A percentile compares a stretch with the other conserved stretches of the same genome.
These are phyloP conservation scores for Syzygium malaccense DNA, from an alignment of 441 rosid species.

Conservation along the genomic window DNA sequence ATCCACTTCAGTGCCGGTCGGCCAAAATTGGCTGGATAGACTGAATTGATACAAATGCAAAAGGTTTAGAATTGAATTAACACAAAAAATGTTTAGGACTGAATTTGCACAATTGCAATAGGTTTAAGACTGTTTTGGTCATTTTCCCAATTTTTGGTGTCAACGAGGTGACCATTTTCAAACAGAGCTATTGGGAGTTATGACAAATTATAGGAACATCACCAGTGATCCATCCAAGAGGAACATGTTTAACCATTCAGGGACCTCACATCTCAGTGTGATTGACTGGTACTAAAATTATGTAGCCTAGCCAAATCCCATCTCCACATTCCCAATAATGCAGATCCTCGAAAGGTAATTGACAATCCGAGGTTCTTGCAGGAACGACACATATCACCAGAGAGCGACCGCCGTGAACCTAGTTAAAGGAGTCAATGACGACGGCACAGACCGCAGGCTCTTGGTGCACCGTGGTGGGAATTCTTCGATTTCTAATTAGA, in stretches of 20 bases:
- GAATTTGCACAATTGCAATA: too few species aligned
- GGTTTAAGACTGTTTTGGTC: too few species aligned
- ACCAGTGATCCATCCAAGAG: background rate
- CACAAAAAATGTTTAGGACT: too few species aligned
- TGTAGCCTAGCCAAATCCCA: background rate
- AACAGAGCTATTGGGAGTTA: background rate
- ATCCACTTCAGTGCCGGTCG: too few species aligned
- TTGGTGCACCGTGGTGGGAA: background rate
- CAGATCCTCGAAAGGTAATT: background rate
- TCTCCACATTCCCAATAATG: background rate
- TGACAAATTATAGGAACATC: background rate
- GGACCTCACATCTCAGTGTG: too few species aligned
- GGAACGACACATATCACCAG: background rate
- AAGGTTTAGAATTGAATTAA: too few species aligned
- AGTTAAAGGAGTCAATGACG: background rate
- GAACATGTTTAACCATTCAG: background rate
- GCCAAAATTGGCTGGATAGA: too few species aligned
- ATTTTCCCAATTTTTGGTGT: too few species aligned
- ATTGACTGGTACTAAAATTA: background rate
- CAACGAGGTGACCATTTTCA: background rate
- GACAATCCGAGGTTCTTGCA: background rate
- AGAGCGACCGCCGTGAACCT: background rate
- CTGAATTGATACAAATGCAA: too few species aligned
- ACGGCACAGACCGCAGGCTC: background rate
- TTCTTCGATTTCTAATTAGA: background rate